Base-by-base conservation (phyloP, 129 eudicot genomes). In the Centaurea solstitialis region DNA sequence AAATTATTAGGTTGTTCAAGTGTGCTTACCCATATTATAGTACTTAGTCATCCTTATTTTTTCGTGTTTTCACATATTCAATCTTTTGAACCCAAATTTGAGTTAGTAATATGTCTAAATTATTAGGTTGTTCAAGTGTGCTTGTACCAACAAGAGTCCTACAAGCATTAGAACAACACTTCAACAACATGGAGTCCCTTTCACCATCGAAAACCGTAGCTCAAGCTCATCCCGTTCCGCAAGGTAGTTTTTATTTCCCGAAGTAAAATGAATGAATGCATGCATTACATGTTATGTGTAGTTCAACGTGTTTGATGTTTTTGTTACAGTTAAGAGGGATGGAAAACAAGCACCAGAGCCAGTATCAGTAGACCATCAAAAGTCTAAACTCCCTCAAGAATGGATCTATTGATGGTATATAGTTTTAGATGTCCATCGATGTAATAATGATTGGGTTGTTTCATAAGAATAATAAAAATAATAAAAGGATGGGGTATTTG, bases 121-220 rank as follows among this genome's bases (percentile, higher is more conserved):
- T 41, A 73, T 41, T 59, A 88, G 92, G 84, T 23, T 86, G 92
- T 67, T 88, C 92, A 21, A 86, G 90, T 3, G 92, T 83, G 22
- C 88, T 86, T 18, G 82, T 88, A 53, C 92, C 92, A 26, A 87
- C 89, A 75, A 86, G 90, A 78, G 92, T 88, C 38, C 72, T 88
- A 38, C 86, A 86, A 82, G 85, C 87, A 77, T 77, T 88, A 35
- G 74, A 88, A 65, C 92, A 83, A 39, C 92, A 88, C 47, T 88
- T 86, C 67, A 87, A 81, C 82, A 86, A 86, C 65, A 71, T 79
- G 68, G 85, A 86, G 57, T 79, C 79, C 28, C 72, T 59, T 39
- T 73, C 88, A 17, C 66, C 81, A 0, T 82, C 87, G 9, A 84
- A 38, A 2, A 78, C 35, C 41, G 35, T 67, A 39, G 9, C 79